Evolutionary conservation across 2,329 filamentous ascomycete genomes (phyloP).

Genomic region (Diplodia sapinea): DNA sequence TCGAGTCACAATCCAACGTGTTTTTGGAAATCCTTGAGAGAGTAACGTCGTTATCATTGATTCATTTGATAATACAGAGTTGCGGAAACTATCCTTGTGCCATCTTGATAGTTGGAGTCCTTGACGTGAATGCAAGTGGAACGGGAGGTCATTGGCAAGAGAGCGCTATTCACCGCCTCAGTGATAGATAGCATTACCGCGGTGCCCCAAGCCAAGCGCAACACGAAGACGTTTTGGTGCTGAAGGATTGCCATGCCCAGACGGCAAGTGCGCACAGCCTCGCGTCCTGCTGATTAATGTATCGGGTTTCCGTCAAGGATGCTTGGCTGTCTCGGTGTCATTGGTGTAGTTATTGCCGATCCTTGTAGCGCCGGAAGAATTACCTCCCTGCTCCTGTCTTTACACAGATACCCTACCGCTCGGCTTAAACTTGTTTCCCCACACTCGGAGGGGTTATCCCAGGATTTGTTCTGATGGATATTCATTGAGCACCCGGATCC

Average conservation of each 20-base stretch:
- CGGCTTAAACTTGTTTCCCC: not conserved
- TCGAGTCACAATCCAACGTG: too few species aligned
- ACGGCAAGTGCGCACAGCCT: not conserved
- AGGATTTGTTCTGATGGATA: not conserved
- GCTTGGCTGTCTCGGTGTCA: not conserved
- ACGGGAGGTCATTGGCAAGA: too few species aligned
- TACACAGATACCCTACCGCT: too few species aligned
- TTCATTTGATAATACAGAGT: too few species aligned
- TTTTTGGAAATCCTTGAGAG: too few species aligned
- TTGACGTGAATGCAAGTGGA: too few species aligned
- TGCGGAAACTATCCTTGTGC: too few species aligned
- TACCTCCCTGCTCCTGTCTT: not conserved
- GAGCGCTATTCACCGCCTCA: not conserved
- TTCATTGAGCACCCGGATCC: not conserved
- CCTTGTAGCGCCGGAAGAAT: conserved; percentile 23
- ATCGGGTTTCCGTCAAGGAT: not conserved
- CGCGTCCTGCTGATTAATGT: not conserved
- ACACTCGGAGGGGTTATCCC: not conserved
- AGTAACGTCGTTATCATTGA: too few species aligned
- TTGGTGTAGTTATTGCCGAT: conserved; percentile 8
- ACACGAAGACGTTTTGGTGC: not conserved
- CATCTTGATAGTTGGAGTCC: too few species aligned
- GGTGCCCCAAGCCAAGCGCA: not conserved
- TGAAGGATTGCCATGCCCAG: not conserved
- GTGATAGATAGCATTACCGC: not conserved